Evolutionary conservation across 2,329 filamentous ascomycete species (phyloP).

Genomic region (Sporothrix luriei): DNA sequence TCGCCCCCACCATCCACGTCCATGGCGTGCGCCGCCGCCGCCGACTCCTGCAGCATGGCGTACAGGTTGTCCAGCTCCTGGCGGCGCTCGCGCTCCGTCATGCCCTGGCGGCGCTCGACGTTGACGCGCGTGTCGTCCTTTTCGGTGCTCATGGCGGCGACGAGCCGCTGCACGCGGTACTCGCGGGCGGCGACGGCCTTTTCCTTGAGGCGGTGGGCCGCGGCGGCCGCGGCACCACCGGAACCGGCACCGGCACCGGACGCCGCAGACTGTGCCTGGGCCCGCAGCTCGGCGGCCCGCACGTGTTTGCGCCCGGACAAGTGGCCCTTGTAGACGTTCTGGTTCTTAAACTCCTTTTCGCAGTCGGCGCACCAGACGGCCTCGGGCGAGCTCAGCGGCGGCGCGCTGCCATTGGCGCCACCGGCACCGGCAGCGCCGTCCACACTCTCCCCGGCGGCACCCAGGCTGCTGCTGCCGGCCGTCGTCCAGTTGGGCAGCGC

Average conservation of each 20-base stretch:
- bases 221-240: slow-evolving; percentile 34
- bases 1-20: slow-evolving; percentile 61
- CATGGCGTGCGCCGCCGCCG: slow-evolving; percentile 34
- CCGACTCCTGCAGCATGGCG: slow-evolving; percentile 52
- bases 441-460: too few relatives aligned
- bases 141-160: slow-evolving; percentile 80
- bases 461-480: slow-evolving; percentile 30
- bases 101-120: slow-evolving; percentile 92
- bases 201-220: slow-evolving; percentile 68
- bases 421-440: background rate
- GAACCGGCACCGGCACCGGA: slow-evolving; percentile 37
- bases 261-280: slow-evolving; percentile 45
- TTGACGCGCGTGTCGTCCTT: slow-evolving; percentile 89
- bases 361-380: slow-evolving; percentile 89
- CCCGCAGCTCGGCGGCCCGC: slow-evolving; percentile 72
- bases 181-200: slow-evolving; percentile 88
- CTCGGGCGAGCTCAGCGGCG: slow-evolving; percentile 50
- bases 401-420: slow-evolving; percentile 23
- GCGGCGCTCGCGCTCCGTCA: slow-evolving; percentile 94
- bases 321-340: slow-evolving; percentile 91
- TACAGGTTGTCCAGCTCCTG: slow-evolving; percentile 90
- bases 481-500: slow-evolving; percentile 74
- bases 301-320: slow-evolving; percentile 90
- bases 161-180: slow-evolving; percentile 76
- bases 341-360: slow-evolving; percentile 92